Conservation (phyloP, 2,329 filamentous ascomycete genomes). For the Volutella citrinella region DNA sequence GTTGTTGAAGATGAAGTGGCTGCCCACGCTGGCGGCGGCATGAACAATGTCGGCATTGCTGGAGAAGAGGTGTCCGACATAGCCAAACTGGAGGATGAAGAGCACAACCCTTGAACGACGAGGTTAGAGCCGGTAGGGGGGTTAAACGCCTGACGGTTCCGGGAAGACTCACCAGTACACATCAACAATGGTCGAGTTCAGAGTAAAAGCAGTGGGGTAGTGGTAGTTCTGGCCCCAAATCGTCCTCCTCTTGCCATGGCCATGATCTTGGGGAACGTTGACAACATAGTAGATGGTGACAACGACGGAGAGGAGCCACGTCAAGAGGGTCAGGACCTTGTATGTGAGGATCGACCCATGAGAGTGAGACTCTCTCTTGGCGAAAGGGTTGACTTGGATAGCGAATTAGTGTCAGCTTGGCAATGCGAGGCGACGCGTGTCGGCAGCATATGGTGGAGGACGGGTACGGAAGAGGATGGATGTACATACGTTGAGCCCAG, state of each 20-base stretch:
- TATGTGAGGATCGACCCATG: slow-evolving; percentile 63
- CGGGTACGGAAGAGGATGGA: no score
- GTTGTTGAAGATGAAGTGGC: slow-evolving; percentile 85
- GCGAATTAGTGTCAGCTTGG: slow-evolving; percentile 7
- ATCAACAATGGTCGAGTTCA: slow-evolving; percentile 61
- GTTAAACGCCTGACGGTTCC: background rate
- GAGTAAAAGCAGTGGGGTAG: slow-evolving; percentile 69
- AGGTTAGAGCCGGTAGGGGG: slow-evolving; percentile 5
- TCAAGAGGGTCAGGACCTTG: slow-evolving; percentile 70
- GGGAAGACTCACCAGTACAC: slow-evolving; percentile 67
- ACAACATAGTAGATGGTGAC: slow-evolving; percentile 73
- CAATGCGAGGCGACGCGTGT: no score
- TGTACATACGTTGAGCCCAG: no score
- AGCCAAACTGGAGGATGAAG: slow-evolving; percentile 72
- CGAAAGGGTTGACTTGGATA: slow-evolving; percentile 69
- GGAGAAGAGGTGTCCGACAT: slow-evolving; percentile 74
- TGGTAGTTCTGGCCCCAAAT: slow-evolving; percentile 74
- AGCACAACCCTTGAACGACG: slow-evolving; percentile 58
- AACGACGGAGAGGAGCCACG: slow-evolving; percentile 72
- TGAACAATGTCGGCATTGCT: slow-evolving; percentile 59
- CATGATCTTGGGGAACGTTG: slow-evolving; percentile 58
- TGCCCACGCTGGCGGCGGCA: slow-evolving; percentile 72
- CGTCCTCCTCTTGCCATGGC: slow-evolving; percentile 53
- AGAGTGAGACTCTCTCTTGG: slow-evolving; percentile 64
- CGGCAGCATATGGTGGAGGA: no score